Base-by-base conservation (phyloP, 306 rosid genomes). In the Dalbergia cultrata region DNA sequence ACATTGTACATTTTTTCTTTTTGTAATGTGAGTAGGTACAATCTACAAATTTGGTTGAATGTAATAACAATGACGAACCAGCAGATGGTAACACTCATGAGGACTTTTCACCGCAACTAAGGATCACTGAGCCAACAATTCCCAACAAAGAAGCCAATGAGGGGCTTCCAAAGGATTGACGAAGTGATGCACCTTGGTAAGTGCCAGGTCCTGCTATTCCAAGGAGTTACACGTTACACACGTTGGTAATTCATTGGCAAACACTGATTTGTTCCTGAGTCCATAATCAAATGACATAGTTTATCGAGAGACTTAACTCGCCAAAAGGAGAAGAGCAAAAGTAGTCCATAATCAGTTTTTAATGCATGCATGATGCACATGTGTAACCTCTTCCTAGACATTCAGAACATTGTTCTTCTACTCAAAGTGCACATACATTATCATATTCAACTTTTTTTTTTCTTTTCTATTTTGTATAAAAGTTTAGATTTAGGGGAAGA, bases 341-440 rank as follows among this genome's bases (percentile, higher is more conserved):
- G 69, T 19, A 62, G 34, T 4, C 35, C 54, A 53, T 26, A 74
- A 56, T 5, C 50, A 41, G 16, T 12, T 76, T 69, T 41, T 6
- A 17, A 6, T 72, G 52, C 73, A 65, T n/a, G 79, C 68, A 54
- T 72, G 50, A 12, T 33, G 10, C 67, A n/a, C n/a, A 14, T 21
- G 18, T 18, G 56, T 22, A 41, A 34, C 8, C 35, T 52, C 41
- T 75, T 60, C 41, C 47, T 69, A 22, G 47, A 43, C 8, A 4
- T 66, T 49, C 59, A 13, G 22, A 66, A 35, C 31, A 71, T 53
- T 43, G 14, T 17, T 52, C 43, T 50, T 19, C 54, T 47, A 53
- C 68, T 43, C 26, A 56, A 82, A 62, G 9, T 77, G 81, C 74
- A 77, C 67, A 67, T 77, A 66, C 56, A 43, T 11, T 63, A 56